Conservation (phyloP, 2,329 filamentous ascomycete species). For the Gremmenia infestans region DNA sequence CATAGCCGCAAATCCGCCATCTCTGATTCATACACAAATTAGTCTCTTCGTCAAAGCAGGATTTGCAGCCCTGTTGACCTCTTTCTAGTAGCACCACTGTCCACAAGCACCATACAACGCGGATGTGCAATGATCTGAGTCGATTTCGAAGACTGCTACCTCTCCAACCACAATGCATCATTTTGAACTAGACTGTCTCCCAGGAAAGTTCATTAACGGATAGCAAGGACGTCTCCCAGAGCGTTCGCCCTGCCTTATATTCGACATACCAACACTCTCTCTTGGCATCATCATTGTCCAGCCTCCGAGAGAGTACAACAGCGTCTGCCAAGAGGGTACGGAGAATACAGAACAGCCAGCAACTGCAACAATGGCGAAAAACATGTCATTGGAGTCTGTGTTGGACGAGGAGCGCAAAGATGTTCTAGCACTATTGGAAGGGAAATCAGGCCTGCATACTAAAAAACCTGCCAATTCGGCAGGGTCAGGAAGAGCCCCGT, state of each 20-base stretch:
- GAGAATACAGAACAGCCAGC: constrained; percentile 7
- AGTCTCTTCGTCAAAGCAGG: neutral
- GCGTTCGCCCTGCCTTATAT: constrained; percentile 14
- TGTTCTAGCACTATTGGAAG: constrained; percentile 63
- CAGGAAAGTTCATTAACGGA: constrained; percentile 32
- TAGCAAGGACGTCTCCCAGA: constrained; percentile 16
- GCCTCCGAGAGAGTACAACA: constrained; percentile 5
- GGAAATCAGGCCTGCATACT: constrained; percentile 8
- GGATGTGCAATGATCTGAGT: constrained; percentile 28
- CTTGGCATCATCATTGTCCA: constrained; percentile 13
- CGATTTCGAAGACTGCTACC: constrained; percentile 10
- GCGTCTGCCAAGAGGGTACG: constrained; percentile 8
- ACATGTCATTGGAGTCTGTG: constrained; percentile 72
- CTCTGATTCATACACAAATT: neutral
- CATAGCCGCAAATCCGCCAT: neutral
- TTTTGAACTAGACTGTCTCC: constrained; percentile 25
- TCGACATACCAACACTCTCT: constrained; percentile 3
- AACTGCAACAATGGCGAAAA: constrained; percentile 28
- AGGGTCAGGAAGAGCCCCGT: constrained; percentile 41
- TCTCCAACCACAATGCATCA: constrained; percentile 31
- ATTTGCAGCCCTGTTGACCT: neutral
- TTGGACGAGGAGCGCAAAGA: constrained; percentile 73
- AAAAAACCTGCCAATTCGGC: constrained; percentile 29
- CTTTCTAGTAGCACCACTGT: constrained; percentile 7
- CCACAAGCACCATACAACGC: constrained; percentile 21